phyloP scores from a whole-genome alignment of 306 rosid species.

The apple (Malus domestica) region ASM211411v1 NC_041798.1:30846001-30846500 shows the following conservation, averaged over 20 bases:
- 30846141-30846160: conserved; percentile 32
- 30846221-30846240: conserved; percentile 27
- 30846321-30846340: conserved; percentile 79
- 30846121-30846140: conserved; percentile 31
- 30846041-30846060: conserved; percentile 22
- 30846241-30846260: conserved; percentile 34
- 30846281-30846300: conserved; percentile 56
- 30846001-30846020: conserved; percentile 37
- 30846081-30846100: conserved; percentile 11
- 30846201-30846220: conserved; percentile 23
- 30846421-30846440: conserved; percentile 73
- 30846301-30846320: conserved; percentile 76
- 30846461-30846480: conserved; percentile 80
- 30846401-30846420: conserved; percentile 69
- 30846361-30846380: conserved; percentile 62
- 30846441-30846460: conserved; percentile 81
- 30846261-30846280: conserved; percentile 26
- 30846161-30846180: conserved; percentile 31
- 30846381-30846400: conserved; percentile 42
- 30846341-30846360: conserved; percentile 83
- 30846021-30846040: conserved; percentile 34
- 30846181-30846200: conserved; percentile 19
- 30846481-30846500: conserved; percentile 55
- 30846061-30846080: conserved; percentile 30
- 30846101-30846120: conserved; percentile 38